These are phyloP conservation scores for Fusarium dlaminii DNA, from an alignment of 2,329 filamentous ascomycete genomes.

Conservation along the genomic window DNA sequence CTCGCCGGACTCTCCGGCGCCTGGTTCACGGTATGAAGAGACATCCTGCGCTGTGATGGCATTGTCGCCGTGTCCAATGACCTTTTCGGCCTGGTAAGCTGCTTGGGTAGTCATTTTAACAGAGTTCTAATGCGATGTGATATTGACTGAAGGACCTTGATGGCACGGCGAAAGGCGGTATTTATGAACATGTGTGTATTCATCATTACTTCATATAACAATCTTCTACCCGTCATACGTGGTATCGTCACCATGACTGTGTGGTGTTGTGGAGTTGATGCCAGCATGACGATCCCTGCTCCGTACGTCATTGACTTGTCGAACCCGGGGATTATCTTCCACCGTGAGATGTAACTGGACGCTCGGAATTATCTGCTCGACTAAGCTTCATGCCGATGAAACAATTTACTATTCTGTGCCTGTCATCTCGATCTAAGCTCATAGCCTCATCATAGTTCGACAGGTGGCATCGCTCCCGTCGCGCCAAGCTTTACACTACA, in stretches of 20 bases:
- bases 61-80: constrained; percentile 73
- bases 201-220: constrained; percentile 16
- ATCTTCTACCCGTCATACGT: constrained; percentile 10
- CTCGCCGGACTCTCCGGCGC: constrained; percentile 60
- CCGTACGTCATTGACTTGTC: constrained; percentile 36
- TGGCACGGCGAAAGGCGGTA: not conserved
- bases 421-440: constrained; percentile 24
- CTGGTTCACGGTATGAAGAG: constrained; percentile 62
- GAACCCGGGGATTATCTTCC: not conserved
- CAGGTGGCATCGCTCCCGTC: constrained; percentile 25
- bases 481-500: constrained; percentile 53
- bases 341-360: constrained; percentile 1
- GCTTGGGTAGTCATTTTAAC: constrained; percentile 60
- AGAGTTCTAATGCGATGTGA: not conserved
- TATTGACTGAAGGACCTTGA: not conserved
- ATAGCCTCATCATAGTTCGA: constrained; percentile 10
- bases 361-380: not conserved
- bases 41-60: constrained; percentile 75
- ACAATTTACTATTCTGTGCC: constrained; percentile 17
- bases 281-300: constrained; percentile 25
- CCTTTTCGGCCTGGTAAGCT: constrained; percentile 73
- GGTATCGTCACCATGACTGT: constrained; percentile 28
- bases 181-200: not conserved
- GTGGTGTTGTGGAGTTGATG: constrained; percentile 20
- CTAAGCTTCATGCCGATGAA: constrained; percentile 2